phyloP scores from a whole-genome alignment of 2,329 filamentous ascomycete genomes.

The Colletotrichum falcatum region DNA sequence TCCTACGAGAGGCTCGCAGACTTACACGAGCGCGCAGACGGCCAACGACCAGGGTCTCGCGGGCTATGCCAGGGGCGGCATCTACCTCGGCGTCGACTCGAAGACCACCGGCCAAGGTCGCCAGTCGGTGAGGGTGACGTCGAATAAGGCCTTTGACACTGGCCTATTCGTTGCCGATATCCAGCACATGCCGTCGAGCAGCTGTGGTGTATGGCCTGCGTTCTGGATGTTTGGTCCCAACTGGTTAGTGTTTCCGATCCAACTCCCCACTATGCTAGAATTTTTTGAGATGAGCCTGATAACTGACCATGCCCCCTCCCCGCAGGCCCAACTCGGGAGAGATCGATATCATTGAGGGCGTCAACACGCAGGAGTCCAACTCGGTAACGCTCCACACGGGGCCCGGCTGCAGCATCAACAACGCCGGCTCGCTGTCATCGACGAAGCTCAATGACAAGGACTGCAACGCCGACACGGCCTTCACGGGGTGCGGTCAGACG shows the following conservation, averaged over 20 bases:
- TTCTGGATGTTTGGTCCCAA: slow-evolving; percentile 76
- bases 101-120: slow-evolving; percentile 71
- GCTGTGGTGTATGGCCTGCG: slow-evolving; percentile 82
- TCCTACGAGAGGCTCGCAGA: slow-evolving; percentile 81
- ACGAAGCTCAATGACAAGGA: slow-evolving; percentile 61
- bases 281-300: not conserved
- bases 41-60: slow-evolving; percentile 71
- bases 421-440: slow-evolving; percentile 59
- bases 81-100: slow-evolving; percentile 79
- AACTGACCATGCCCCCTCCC: slow-evolving; percentile 4
- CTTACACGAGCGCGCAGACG: slow-evolving; percentile 70
- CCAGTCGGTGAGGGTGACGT: slow-evolving; percentile 76
- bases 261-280: not conserved
- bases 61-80: slow-evolving; percentile 63
- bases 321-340: slow-evolving; percentile 70
- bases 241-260: slow-evolving; percentile 60
- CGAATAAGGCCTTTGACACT: slow-evolving; percentile 73
- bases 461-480: slow-evolving; percentile 67
- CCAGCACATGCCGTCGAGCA: slow-evolving; percentile 78
- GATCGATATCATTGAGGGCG: slow-evolving; percentile 85
- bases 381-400: slow-evolving; percentile 76
- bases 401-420: slow-evolving; percentile 68
- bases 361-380: slow-evolving; percentile 71
- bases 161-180: slow-evolving; percentile 81
- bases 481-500: slow-evolving; percentile 70